These are phyloP conservation scores for Aspergillus olivimuriae DNA, from an alignment of 495 filamentous ascomycete genomes.

Conservation along the genomic window DNA sequence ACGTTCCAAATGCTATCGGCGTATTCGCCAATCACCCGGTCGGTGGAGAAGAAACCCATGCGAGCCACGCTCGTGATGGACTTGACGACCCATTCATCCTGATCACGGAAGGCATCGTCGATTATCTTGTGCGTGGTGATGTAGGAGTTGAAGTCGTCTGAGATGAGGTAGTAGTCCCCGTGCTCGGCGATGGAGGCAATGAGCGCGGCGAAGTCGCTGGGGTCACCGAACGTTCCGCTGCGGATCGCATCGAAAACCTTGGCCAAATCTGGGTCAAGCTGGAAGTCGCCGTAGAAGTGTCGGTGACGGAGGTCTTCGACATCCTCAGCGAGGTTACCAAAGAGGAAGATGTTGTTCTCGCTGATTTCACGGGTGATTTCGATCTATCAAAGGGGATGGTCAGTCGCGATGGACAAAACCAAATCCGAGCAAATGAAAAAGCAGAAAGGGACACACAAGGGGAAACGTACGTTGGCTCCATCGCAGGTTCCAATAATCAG, in stretches of 20 bases:
- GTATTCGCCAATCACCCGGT: constrained; percentile 97
- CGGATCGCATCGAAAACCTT: constrained; percentile 82
- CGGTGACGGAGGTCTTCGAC: constrained; percentile 92
- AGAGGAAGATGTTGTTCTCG: constrained; percentile 96
- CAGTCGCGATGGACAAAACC: neutral
- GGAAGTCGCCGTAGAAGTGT: constrained; percentile 75
- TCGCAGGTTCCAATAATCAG: constrained; percentile 97
- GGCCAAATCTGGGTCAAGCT: constrained; percentile 66
- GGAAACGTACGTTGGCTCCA: constrained; percentile 78
- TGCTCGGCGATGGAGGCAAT: constrained; percentile 80
- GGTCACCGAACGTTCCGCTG: constrained; percentile 68
- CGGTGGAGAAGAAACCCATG: constrained; percentile 97
- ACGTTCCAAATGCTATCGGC: constrained; percentile 96
- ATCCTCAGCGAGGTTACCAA: constrained; percentile 92
- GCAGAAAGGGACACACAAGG: neutral
- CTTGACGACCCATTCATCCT: constrained; percentile 88
- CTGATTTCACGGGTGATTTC: constrained; percentile 97
- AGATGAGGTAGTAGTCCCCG: constrained; percentile 95
- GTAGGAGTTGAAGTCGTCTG: constrained; percentile 93
- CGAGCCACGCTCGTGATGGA: constrained; percentile 78
- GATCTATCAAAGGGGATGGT: constrained; percentile 50
- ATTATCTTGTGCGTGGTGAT: constrained; percentile 82
- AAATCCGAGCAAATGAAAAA: neutral
- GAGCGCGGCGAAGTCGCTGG: constrained; percentile 67
- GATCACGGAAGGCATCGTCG: constrained; percentile 82